These are phyloP conservation scores for Warburgia ugandensis DNA, from an alignment of 164 flowering plant species.

Conservation along the genomic window DNA sequence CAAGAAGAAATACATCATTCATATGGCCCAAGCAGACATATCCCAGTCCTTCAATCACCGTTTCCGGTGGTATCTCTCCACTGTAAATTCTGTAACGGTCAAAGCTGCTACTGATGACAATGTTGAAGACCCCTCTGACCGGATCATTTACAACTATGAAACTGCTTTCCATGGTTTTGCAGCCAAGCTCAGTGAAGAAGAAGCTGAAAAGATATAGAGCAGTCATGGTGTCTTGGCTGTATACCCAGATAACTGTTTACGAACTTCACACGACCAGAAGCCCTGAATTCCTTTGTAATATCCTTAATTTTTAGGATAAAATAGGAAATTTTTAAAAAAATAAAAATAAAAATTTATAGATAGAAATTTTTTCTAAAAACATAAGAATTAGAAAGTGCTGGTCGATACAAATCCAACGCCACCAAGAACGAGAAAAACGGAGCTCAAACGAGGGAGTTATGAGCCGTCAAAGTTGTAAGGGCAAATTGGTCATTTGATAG, in stretches of 20 bases:
- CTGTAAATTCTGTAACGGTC: conserved; percentile 48
- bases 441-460: no score
- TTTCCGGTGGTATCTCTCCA: conserved; percentile 57
- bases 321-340: no score
- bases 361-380: no score
- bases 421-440: no score
- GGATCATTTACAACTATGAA: conserved; percentile 60
- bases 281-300: conserved; percentile 83
- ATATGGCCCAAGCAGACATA: conserved; percentile 55
- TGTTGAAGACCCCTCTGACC: conserved; percentile 53
- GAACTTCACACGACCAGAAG: conserved; percentile 87
- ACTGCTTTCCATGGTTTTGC: conserved; percentile 71
- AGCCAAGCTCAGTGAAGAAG: conserved; percentile 41
- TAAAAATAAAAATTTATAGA: no score
- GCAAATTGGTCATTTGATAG: no score
- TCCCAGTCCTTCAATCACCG: conserved; percentile 44
- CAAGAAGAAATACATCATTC: conserved; percentile 66
- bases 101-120: no score
- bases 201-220: conserved; percentile 37
- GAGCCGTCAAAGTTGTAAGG: no score
- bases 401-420: no score
- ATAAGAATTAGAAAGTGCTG: no score
- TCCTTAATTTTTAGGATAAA: no score
- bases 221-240: conserved; percentile 53
- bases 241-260: conserved; percentile 44